These are phyloP conservation scores for Colletotrichum brevisporum DNA, from an alignment of 2,329 filamentous ascomycete species.

Conservation along the genomic window DNA sequence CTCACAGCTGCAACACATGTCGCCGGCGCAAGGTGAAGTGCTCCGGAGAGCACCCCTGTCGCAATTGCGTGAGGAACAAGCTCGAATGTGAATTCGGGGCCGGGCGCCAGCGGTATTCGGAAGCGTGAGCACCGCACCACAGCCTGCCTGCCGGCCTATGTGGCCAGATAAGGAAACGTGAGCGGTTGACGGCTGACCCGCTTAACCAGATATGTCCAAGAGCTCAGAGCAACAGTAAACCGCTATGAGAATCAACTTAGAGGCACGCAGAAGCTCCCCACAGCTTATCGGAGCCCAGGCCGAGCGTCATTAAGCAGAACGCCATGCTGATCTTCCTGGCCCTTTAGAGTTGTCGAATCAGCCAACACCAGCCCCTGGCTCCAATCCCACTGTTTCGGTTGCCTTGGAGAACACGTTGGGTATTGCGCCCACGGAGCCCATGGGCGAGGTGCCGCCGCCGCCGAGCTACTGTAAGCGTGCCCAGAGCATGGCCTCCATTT, in stretches of 20 bases:
- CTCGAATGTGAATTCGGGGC: slow-evolving; percentile 50
- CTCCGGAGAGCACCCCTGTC: slow-evolving; percentile 50
- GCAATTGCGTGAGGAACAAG: slow-evolving; percentile 51
- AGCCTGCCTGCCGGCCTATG: background rate
- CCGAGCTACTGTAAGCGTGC: slow-evolving; percentile 30
- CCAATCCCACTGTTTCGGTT: slow-evolving; percentile 1
- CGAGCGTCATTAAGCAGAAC: background rate
- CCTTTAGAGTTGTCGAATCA: slow-evolving; percentile 27
- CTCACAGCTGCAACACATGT: slow-evolving; percentile 42
- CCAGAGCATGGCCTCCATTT: background rate
- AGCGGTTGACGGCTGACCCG: background rate
- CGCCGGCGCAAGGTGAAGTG: slow-evolving; percentile 54
- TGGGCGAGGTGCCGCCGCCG: slow-evolving; percentile 34
- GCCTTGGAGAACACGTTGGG: slow-evolving; percentile 27
- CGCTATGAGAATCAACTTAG: slow-evolving; percentile 33
- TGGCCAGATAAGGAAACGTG: background rate
- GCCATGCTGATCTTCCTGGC: background rate
- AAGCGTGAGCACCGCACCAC: slow-evolving; percentile 30
- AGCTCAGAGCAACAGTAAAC: slow-evolving; percentile 30
- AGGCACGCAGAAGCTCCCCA: background rate
- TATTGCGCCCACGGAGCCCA: slow-evolving; percentile 32
- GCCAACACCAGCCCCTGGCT: slow-evolving; percentile 4
- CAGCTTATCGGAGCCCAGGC: background rate
- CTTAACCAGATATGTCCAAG: slow-evolving; percentile 26
- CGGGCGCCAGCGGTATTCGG: slow-evolving; percentile 38